A percentile compares a stretch with the other conserved stretches of the same genome.
These are phyloP conservation scores for Thuja plicata DNA, from an alignment of 83 land plant genomes.

Conservation along the genomic window DNA sequence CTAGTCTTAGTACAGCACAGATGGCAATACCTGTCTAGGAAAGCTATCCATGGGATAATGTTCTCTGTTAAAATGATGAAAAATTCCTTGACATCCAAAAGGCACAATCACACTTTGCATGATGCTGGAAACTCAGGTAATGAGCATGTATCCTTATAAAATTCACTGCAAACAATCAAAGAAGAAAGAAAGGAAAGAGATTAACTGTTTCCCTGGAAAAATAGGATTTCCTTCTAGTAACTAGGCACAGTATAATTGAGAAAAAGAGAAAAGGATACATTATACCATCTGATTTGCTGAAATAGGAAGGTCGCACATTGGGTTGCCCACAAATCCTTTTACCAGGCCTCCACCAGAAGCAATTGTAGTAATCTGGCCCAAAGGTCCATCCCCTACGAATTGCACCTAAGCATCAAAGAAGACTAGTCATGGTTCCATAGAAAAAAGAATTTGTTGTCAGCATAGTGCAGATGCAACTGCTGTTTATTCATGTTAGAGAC, in stretches of 20 bases:
- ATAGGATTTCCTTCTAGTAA: neutral
- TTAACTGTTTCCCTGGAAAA: neutral
- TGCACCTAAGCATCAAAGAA: slow-evolving; percentile 26
- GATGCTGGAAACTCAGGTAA: neutral
- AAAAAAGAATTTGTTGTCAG: neutral
- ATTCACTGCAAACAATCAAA: neutral
- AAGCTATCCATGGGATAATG: too few relatives aligned
- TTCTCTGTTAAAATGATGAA: neutral
- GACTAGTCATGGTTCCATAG: neutral
- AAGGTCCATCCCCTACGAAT: slow-evolving; percentile 42
- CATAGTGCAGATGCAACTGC: neutral
- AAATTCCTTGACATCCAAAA: neutral
- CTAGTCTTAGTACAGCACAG: too few relatives aligned
- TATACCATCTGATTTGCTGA: slow-evolving; percentile 33
- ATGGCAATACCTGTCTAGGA: too few relatives aligned
- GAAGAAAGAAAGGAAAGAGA: neutral
- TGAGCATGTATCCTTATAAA: neutral
- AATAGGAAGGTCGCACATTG: slow-evolving; percentile 31
- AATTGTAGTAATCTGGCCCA: slow-evolving; percentile 45
- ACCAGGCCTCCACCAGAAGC: slow-evolving; percentile 27
- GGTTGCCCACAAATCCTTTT: slow-evolving; percentile 56
- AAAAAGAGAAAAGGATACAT: neutral
- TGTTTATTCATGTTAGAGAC: neutral
- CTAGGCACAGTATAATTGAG: neutral
- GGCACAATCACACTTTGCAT: neutral